These are phyloP conservation scores for Celoporthe dispersa DNA, from an alignment of 2,329 filamentous ascomycete species.

Conservation along the genomic window DNA sequence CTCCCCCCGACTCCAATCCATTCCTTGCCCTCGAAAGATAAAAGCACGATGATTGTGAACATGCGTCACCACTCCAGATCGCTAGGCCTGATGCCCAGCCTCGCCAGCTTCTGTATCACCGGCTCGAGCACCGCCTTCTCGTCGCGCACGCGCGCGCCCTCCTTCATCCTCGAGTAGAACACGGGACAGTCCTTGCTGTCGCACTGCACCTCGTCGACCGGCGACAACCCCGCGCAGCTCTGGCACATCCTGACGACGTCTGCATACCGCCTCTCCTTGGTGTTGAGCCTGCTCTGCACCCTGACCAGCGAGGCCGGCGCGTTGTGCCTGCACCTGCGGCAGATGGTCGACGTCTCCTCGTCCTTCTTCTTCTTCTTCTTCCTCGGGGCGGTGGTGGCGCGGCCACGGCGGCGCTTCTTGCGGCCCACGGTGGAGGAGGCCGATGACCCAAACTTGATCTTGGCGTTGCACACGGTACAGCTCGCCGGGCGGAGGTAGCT, in stretches of 20 bases:
- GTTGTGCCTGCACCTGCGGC: slow-evolving; percentile 58
- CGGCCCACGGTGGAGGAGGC: neutral
- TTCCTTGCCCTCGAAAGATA: neutral
- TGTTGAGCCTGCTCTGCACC: slow-evolving; percentile 65
- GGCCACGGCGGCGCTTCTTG: slow-evolving; percentile 31
- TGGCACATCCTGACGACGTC: slow-evolving; percentile 76
- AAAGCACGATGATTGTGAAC: neutral
- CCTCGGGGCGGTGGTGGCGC: slow-evolving; percentile 29
- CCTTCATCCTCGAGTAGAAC: slow-evolving; percentile 78
- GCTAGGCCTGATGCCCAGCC: slow-evolving; percentile 33
- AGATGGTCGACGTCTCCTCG: slow-evolving; percentile 53
- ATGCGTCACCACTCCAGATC: slow-evolving; percentile 43
- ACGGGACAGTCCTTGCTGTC: slow-evolving; percentile 92
- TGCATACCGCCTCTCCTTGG: slow-evolving; percentile 64
- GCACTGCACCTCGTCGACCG: slow-evolving; percentile 78
- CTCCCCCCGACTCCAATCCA: too few relatives aligned
- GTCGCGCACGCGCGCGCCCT: slow-evolving; percentile 52
- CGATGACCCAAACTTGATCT: slow-evolving; percentile 41
- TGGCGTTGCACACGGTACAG: slow-evolving; percentile 76
- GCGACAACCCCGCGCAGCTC: slow-evolving; percentile 75
- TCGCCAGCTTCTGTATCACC: slow-evolving; percentile 41
- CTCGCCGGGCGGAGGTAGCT: slow-evolving; percentile 84
- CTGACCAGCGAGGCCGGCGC: slow-evolving; percentile 65
- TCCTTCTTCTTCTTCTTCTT: slow-evolving; percentile 14
- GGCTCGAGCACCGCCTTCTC: slow-evolving; percentile 45